phyloP scores from a whole-genome alignment of 345 rosid genomes.

The Carallia pectinifolia region DNA sequence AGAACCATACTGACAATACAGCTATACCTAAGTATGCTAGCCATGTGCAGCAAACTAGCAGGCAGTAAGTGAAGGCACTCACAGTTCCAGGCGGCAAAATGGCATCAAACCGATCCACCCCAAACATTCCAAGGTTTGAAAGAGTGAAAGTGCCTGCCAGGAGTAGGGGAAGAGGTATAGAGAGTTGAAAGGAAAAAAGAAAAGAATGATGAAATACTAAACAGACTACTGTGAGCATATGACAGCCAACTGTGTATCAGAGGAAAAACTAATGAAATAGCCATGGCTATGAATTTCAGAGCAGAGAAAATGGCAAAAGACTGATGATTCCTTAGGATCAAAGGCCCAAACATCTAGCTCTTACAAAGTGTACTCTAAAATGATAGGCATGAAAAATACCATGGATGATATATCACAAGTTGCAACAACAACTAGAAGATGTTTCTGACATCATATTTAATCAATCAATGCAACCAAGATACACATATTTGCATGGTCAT shows the following conservation, averaged over 20 bases:
- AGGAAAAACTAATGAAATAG: neutral
- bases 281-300: neutral
- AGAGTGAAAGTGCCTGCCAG: slow-evolving; percentile 85
- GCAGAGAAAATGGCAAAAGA: neutral
- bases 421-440: neutral
- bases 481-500: neutral
- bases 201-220: slow-evolving; percentile 1
- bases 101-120: slow-evolving; percentile 96
- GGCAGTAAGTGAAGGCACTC: slow-evolving; percentile 26
- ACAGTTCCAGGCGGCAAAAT: slow-evolving; percentile 96
- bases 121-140: slow-evolving; percentile 98
- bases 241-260: neutral
- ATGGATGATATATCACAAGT: neutral
- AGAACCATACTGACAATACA: neutral
- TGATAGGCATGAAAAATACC: neutral
- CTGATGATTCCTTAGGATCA: neutral
- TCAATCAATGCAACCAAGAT: neutral
- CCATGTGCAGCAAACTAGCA: slow-evolving; percentile 6
- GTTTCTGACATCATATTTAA: neutral
- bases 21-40: neutral
- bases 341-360: neutral
- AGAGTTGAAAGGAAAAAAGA: neutral
- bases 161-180: no score
- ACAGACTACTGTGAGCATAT: neutral
- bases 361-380: neutral